Conservation (phyloP, 2,329 filamentous ascomycete species). For the Boeremia exigua region DNA sequence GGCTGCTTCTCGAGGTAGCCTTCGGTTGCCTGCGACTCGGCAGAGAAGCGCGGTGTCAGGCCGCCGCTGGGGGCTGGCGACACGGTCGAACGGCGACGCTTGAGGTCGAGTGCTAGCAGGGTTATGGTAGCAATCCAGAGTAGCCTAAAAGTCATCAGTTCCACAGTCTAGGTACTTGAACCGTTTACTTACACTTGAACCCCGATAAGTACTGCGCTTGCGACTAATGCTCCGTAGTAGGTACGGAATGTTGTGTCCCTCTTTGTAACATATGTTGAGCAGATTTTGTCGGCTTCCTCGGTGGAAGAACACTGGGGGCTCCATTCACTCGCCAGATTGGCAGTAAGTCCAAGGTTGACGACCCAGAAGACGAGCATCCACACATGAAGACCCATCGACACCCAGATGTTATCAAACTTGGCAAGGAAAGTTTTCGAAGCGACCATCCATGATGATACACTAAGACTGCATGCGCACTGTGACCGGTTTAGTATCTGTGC, state of each 20-base stretch:
- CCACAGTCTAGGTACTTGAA: not conserved
- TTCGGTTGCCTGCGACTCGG: not conserved
- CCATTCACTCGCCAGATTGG: constrained; percentile 33
- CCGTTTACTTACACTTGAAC: constrained; percentile 34
- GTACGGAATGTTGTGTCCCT: constrained; percentile 22
- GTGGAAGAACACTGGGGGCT: constrained; percentile 17
- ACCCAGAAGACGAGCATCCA: constrained; percentile 62
- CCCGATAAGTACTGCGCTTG: constrained; percentile 33
- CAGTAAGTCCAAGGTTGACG: constrained; percentile 35
- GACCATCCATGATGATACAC: constrained; percentile 37
- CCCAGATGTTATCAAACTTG: constrained; percentile 62
- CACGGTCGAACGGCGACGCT: constrained; percentile 10
- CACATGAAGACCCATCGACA: constrained; percentile 59
- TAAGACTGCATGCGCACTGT: constrained; percentile 54
- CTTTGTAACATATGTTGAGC: constrained; percentile 15
- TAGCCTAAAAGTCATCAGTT: constrained; percentile 6
- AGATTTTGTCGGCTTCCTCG: constrained; percentile 19
- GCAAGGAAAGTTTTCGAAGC: constrained; percentile 2
- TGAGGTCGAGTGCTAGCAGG: constrained; percentile 13
- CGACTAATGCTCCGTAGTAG: constrained; percentile 33
- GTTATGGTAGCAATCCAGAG: constrained; percentile 15
- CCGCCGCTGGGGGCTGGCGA: not conserved
- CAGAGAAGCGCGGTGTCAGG: constrained; percentile 6
- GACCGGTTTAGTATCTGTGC: not conserved
- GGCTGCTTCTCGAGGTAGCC: constrained; percentile 12